Percentiles rank a stretch among this genome's conserved stretches.
Evolutionary conservation across 2,329 filamentous ascomycete species (phyloP).

Genomic region (Trichoderma semiorbis): DNA sequence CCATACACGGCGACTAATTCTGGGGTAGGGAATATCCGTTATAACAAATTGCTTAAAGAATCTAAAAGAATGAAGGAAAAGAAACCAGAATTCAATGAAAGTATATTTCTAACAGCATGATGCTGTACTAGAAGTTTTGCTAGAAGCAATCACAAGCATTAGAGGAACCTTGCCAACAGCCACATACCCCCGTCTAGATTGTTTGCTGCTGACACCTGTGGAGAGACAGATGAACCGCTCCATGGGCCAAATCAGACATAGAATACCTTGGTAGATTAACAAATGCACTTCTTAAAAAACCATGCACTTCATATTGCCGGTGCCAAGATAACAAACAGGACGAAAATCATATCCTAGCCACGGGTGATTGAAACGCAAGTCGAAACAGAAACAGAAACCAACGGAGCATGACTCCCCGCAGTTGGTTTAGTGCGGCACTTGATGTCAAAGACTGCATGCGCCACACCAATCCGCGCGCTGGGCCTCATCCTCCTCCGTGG

Average conservation of each 20-base stretch:
- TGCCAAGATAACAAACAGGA: background rate
- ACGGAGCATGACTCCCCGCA: background rate
- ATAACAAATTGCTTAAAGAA: background rate
- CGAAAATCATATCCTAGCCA: background rate
- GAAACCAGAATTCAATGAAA: background rate
- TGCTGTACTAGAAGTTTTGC: background rate
- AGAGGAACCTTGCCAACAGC: background rate
- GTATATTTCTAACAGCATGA: background rate
- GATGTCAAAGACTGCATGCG: background rate
- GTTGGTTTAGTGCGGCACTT: background rate
- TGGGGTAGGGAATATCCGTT: background rate
- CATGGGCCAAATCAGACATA: background rate
- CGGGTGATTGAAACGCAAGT: background rate
- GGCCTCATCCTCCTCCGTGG: background rate
- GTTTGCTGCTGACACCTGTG: background rate
- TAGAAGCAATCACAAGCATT: background rate
- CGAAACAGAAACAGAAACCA: background rate
- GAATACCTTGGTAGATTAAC: background rate
- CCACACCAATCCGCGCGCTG: background rate
- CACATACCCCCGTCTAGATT: background rate
- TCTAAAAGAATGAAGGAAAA: background rate
- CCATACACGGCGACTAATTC: background rate
- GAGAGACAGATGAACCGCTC: background rate
- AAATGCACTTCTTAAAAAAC: background rate
- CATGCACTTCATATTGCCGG: background rate